Evolutionary conservation across 2,329 filamentous ascomycete species (phyloP).

Genomic region (Aureobasidium lini): DNA sequence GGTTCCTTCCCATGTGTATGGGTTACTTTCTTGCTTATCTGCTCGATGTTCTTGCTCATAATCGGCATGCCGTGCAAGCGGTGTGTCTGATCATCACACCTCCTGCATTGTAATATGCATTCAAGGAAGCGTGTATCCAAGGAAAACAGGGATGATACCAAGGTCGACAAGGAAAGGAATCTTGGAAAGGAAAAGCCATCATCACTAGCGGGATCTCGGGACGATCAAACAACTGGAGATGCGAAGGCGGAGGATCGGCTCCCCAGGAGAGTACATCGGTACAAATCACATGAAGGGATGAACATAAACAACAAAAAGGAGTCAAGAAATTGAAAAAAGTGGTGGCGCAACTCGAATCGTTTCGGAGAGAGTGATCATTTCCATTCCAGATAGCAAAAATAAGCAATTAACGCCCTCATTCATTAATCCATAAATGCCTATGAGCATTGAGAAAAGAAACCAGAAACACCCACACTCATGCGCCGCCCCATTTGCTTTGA

Average conservation of each 20-base stretch:
- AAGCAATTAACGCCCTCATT: neutral
- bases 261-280: neutral
- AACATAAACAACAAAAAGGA: too few relatives aligned
- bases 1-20: too few relatives aligned
- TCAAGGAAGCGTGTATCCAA: neutral
- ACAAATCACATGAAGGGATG: neutral
- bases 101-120: neutral
- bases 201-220: neutral
- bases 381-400: neutral
- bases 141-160: neutral
- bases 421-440: too few relatives aligned
- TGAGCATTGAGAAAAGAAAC: too few relatives aligned
- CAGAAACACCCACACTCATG: too few relatives aligned
- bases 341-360: too few relatives aligned
- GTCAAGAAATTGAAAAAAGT: too few relatives aligned
- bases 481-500: neutral
- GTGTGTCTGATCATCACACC: neutral
- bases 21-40: neutral
- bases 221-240: neutral
- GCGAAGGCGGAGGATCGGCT: neutral
- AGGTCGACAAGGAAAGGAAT: neutral
- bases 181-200: neutral
- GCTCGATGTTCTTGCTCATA: neutral
- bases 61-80: neutral
- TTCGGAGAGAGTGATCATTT: neutral